A percentile compares a stretch with the other conserved stretches of the same genome.
Conservation (phyloP, 768 basidiomycete species). For the Russula griseocarnosa region DNA sequence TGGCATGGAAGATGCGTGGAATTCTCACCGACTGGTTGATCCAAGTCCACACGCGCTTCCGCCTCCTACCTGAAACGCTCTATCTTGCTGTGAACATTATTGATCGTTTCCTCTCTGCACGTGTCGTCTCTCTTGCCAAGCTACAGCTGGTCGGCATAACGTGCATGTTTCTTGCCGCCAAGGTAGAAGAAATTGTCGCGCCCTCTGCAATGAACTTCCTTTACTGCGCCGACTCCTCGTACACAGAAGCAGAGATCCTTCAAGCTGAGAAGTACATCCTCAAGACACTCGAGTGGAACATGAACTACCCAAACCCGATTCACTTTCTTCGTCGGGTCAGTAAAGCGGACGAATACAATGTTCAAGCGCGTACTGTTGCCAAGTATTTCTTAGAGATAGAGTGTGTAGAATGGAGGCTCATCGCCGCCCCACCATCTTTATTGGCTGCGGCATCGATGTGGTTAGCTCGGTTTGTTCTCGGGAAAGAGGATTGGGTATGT, state of each 20-base stretch:
- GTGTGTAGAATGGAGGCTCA: slow-evolving; percentile 73
- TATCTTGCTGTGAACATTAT: slow-evolving; percentile 85
- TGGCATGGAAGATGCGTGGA: slow-evolving; percentile 86
- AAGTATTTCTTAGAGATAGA: slow-evolving; percentile 91
- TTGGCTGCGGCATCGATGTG: slow-evolving; percentile 83
- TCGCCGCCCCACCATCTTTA: slow-evolving; percentile 69
- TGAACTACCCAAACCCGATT: slow-evolving; percentile 85
- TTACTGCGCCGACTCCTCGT: slow-evolving; percentile 73
- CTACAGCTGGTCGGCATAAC: slow-evolving; percentile 82
- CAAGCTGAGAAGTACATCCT: slow-evolving; percentile 87
- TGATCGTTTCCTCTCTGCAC: slow-evolving; percentile 59
- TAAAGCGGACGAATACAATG: slow-evolving; percentile 91
- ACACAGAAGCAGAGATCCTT: slow-evolving; percentile 74
- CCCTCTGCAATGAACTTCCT: slow-evolving; percentile 81
- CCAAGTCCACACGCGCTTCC: slow-evolving; percentile 84
- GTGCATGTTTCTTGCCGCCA: slow-evolving; percentile 82
- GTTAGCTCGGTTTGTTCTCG: slow-evolving; percentile 76
- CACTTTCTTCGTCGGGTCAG: slow-evolving; percentile 84
- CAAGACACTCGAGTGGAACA: slow-evolving; percentile 79
- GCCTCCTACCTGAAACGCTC: slow-evolving; percentile 83
- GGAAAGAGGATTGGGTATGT: slow-evolving; percentile 83
- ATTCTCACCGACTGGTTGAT: slow-evolving; percentile 92
- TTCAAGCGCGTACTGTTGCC: slow-evolving; percentile 77
- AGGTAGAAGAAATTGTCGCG: slow-evolving; percentile 89
- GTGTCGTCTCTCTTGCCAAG: slow-evolving; percentile 57